These are phyloP conservation scores for Coleophoma crateriformis DNA, from an alignment of 2,329 filamentous ascomycete genomes.

Conservation along the genomic window DNA sequence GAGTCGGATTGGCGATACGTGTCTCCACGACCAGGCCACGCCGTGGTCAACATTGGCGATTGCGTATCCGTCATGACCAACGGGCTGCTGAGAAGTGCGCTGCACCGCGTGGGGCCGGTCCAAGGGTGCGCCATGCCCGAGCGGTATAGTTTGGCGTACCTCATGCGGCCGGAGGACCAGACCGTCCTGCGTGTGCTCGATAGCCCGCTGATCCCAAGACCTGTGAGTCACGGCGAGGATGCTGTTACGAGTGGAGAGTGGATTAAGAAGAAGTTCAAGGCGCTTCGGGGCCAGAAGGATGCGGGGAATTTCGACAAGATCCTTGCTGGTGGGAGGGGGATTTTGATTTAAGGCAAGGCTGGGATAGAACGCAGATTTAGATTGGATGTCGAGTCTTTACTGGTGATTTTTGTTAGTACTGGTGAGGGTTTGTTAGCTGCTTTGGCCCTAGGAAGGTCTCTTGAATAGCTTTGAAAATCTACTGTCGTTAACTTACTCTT, in stretches of 20 bases:
- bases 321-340: no score
- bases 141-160: neutral
- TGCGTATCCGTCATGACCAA: conserved; percentile 38
- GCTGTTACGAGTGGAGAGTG: neutral
- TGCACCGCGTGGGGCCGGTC: conserved; percentile 21
- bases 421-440: no score
- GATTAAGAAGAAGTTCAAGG: neutral
- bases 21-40: conserved; percentile 14
- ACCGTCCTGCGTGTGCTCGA: neutral
- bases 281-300: neutral
- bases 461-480: no score
- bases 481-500: no score
- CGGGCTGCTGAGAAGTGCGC: conserved; percentile 27
- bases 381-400: no score
- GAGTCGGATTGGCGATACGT: conserved; percentile 14
- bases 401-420: no score
- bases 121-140: conserved; percentile 7
- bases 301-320: no score
- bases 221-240: neutral
- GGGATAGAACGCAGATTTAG: no score
- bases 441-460: no score
- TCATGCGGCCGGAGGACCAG: neutral
- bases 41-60: conserved; percentile 42
- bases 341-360: no score
- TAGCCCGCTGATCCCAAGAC: neutral